Evolutionary conservation across 1,139 yeast species (phyloP), one percentile per base, ranked within the genome.

Genomic region (Geotrichum bryndzae): DNA sequence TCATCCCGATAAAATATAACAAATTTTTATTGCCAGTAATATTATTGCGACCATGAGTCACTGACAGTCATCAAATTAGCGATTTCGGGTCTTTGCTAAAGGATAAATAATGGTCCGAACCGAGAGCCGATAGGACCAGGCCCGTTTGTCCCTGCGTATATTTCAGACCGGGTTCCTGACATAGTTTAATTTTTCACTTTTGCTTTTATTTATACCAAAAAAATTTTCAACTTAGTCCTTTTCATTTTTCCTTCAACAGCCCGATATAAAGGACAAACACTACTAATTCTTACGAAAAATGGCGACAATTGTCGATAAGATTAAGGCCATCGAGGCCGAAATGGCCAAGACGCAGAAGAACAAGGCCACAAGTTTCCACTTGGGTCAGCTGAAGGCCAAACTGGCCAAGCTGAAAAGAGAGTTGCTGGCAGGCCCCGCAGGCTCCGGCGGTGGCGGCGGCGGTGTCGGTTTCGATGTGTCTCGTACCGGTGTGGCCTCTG

Each of bases 301-400:
- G 63, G 45, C 63, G 41, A 61, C 63, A 22, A 61, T 59, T 22
- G 63, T 61, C 31, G 64, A 59, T 25, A 62, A 62, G 51, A 57
- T 62, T 35, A 59, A 88, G 78, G 87, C 90, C 79, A 90, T 94
- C 79, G 97, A 92, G 76, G 95, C 88, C 79, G 98, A 92, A 67
- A 84, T 87, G 97, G 92, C 97, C 79, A 83, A 82, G 70, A 92
- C 98, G 70, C 98, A 92, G 74, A 92, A 92, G 78, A 92, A 92
- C 77, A 92, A 91, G 84, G 95, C 94, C 73, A 92, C 98, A 3
- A 88, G 92, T 65, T 94, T 88, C 79, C 99, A 94, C 80, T 79
- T 94, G 82, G 99, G 98, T 72, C 96, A 91, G 78, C 81, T 94
- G 68, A 94, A 95, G 76, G 99, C 99, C 60, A 94, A 94, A 73